phyloP scores from a whole-genome alignment of 108 stramenopile genomes.

The Phaeodactylum tricornutum region DNA sequence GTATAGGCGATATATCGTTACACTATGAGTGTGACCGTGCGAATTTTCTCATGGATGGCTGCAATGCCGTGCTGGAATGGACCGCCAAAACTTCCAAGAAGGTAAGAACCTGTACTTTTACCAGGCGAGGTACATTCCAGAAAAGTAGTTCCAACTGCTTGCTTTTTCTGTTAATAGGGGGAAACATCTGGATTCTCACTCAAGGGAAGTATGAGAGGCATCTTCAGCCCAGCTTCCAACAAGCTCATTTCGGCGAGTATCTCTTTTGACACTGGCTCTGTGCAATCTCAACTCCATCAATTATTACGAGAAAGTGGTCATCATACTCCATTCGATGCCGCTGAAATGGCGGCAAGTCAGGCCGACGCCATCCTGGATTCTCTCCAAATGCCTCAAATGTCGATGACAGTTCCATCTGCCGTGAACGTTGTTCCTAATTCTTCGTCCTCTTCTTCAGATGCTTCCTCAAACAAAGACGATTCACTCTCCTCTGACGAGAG shows the following conservation, averaged over 20 bases:
- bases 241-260: constrained; percentile 67
- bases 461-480: neutral
- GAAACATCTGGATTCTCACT: constrained; percentile 33
- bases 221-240: constrained; percentile 78
- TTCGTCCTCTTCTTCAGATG: neutral
- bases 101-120: no score
- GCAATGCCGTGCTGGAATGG: constrained; percentile 59
- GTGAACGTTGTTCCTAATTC: constrained; percentile 1
- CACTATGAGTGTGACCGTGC: constrained; percentile 53
- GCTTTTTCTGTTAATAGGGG: constrained; percentile 17
- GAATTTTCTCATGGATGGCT: constrained; percentile 74
- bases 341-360: constrained; percentile 36
- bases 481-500: no score
- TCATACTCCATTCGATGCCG: constrained; percentile 27
- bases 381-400: constrained; percentile 54
- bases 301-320: constrained; percentile 12
- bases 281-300: neutral
- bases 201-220: constrained; percentile 44
- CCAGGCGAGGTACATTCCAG: no score
- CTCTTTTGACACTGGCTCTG: constrained; percentile 18
- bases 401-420: neutral
- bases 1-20: constrained; percentile 20
- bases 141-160: no score
- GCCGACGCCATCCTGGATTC: constrained; percentile 76
- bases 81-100: constrained; percentile 37